phyloP scores from a whole-genome alignment of 495 filamentous ascomycete species.

The Aspergillus conjunctus region DNA sequence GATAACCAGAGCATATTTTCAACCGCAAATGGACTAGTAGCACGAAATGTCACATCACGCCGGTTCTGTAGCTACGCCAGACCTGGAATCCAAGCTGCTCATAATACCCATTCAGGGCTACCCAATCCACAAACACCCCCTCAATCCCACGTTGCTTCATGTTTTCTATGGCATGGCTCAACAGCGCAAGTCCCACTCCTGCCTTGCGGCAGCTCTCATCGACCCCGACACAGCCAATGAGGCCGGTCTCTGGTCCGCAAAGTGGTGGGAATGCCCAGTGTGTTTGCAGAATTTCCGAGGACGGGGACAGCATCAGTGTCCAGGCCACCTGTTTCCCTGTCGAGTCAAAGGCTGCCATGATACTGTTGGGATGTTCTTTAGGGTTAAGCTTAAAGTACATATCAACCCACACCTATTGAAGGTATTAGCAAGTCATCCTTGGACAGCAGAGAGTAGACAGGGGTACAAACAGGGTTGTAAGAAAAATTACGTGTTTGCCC shows the following conservation, averaged over 20 bases:
- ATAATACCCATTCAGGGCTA: slow-evolving; percentile 52
- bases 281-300: slow-evolving; percentile 32
- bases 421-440: slow-evolving; percentile 5
- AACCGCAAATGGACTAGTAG: too few species aligned
- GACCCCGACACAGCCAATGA: slow-evolving; percentile 55
- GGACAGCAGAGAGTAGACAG: neutral
- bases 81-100: slow-evolving; percentile 50
- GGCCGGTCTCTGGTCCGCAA: slow-evolving; percentile 47
- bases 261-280: slow-evolving; percentile 51
- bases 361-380: slow-evolving; percentile 40
- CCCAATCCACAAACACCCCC: slow-evolving; percentile 55
- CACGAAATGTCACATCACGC: slow-evolving; percentile 3
- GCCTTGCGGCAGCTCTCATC: slow-evolving; percentile 41
- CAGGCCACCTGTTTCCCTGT: slow-evolving; percentile 49
- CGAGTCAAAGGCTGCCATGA: slow-evolving; percentile 50
- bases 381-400: slow-evolving; percentile 47
- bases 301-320: slow-evolving; percentile 51
- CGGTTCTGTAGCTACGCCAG: slow-evolving; percentile 48
- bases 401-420: slow-evolving; percentile 48
- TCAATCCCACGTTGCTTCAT: slow-evolving; percentile 51
- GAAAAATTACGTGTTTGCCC: slow-evolving; percentile 50
- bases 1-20: too few species aligned
- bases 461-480: slow-evolving; percentile 37
- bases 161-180: slow-evolving; percentile 51
- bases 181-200: slow-evolving; percentile 50